Evolutionary conservation across 257 asterid genomes (phyloP).

Genomic region (Cynanchum wilfordii): DNA sequence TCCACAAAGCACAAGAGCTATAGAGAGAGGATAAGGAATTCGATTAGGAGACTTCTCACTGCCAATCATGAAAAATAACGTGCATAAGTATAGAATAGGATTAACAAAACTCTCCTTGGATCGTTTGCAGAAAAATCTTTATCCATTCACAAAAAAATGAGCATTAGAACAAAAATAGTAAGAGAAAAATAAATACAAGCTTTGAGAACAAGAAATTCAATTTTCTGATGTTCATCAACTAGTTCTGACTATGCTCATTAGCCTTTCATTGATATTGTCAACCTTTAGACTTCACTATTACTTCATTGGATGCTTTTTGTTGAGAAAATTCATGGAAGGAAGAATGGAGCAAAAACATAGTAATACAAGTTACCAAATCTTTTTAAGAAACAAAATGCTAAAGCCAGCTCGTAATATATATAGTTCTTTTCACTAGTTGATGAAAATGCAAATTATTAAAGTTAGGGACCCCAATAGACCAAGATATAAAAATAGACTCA

Average conservation of each 20-base stretch:
- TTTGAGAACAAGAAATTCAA: not conserved
- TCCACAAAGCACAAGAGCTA: slow-evolving; percentile 74
- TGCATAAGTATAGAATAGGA: slow-evolving; percentile 25
- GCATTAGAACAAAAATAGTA: not conserved
- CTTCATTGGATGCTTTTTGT: not conserved
- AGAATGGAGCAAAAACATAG: not conserved
- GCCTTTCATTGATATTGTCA: not conserved
- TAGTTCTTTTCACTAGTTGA: not conserved
- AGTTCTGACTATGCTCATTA: not conserved
- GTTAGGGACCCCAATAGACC: not conserved
- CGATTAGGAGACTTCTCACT: slow-evolving; percentile 50
- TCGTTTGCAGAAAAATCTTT: slow-evolving; percentile 17
- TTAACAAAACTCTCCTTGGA: slow-evolving; percentile 13
- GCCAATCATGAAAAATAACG: slow-evolving; percentile 36
- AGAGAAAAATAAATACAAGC: not conserved
- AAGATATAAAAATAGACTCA: slow-evolving; percentile 11
- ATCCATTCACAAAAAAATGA: not conserved
- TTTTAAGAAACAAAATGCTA: not conserved
- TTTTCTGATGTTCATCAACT: not conserved
- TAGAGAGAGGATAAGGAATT: slow-evolving; percentile 64
- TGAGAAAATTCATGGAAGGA: not conserved
- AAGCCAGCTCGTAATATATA: not conserved
- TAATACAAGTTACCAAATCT: not conserved
- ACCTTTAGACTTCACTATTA: not conserved
- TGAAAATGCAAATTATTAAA: slow-evolving; percentile 2